Evolutionary conservation across 305 asterid species (phyloP).

Genomic region (Rubia balearica): DNA sequence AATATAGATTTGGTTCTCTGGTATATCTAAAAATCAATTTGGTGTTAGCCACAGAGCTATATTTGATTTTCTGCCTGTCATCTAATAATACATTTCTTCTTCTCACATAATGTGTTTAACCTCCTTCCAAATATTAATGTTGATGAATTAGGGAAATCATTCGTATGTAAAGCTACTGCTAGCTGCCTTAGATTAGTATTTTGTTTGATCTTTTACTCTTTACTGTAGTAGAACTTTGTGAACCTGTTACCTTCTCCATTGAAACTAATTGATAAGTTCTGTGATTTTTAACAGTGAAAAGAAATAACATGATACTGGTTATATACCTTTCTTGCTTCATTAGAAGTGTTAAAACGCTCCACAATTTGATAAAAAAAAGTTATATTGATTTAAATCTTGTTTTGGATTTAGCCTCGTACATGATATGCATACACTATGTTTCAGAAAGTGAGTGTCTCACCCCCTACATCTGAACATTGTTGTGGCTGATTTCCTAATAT

Average conservation of each 20-base stretch:
- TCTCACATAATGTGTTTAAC: constrained; percentile 75
- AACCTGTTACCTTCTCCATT: background rate
- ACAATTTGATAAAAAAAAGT: constrained; percentile 93
- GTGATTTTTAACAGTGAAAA: constrained; percentile 55
- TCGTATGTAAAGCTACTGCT: constrained; percentile 47
- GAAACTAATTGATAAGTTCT: background rate
- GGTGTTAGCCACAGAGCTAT: too few relatives aligned
- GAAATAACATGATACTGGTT: constrained; percentile 93
- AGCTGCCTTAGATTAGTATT: background rate
- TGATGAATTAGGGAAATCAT: constrained; percentile 66
- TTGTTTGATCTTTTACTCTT: background rate
- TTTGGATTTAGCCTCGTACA: background rate
- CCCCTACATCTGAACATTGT: background rate
- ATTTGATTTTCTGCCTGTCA: background rate
- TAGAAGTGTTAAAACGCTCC: constrained; percentile 90
- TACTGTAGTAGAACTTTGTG: background rate
- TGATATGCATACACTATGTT: background rate
- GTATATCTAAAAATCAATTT: background rate
- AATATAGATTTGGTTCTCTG: background rate
- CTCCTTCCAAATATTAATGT: constrained; percentile 86
- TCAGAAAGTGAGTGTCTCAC: too few relatives aligned
- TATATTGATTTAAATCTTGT: background rate
- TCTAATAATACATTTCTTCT: background rate
- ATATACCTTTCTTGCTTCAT: constrained; percentile 79
- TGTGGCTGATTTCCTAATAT: background rate